Percentiles rank a stretch among this genome's conserved stretches.
Evolutionary conservation across 306 rosid genomes (phyloP).

Genomic region (Dicorynia guianensis): DNA sequence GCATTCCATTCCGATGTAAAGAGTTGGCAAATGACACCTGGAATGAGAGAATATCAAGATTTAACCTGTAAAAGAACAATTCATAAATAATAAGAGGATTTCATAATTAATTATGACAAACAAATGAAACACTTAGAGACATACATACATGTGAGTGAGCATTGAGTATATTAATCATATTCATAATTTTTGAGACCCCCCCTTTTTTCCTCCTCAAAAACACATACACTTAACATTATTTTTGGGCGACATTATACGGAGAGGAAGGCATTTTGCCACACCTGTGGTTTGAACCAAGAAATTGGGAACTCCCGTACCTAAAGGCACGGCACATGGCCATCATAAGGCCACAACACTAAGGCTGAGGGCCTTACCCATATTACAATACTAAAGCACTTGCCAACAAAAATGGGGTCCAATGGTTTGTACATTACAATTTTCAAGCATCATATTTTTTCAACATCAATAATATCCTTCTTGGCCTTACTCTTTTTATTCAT

Average conservation of each 20-base stretch:
- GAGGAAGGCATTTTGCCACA: no score
- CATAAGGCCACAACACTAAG: background rate
- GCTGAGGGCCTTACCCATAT: background rate
- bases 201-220: no score
- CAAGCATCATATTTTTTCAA: background rate
- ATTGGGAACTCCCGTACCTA: no score
- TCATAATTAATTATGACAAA: slow-evolving; percentile 10
- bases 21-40: slow-evolving; percentile 98
- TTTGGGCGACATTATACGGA: no score
- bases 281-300: no score
- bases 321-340: background rate
- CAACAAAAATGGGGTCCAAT: background rate
- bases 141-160: slow-evolving; percentile 11
- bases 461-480: background rate
- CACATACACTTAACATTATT: no score
- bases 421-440: background rate
- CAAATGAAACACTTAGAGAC: slow-evolving; percentile 1
- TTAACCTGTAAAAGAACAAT: slow-evolving; percentile 65
- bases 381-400: background rate
- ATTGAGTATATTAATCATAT: slow-evolving; percentile 2
- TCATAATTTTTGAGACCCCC: no score
- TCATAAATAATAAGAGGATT: slow-evolving; percentile 60
- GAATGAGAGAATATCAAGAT: slow-evolving; percentile 77
- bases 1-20: slow-evolving; percentile 99
- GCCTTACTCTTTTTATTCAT: background rate